phyloP scores from a whole-genome alignment of 305 asterid genomes.

The Fraxinus paxiana region DNA sequence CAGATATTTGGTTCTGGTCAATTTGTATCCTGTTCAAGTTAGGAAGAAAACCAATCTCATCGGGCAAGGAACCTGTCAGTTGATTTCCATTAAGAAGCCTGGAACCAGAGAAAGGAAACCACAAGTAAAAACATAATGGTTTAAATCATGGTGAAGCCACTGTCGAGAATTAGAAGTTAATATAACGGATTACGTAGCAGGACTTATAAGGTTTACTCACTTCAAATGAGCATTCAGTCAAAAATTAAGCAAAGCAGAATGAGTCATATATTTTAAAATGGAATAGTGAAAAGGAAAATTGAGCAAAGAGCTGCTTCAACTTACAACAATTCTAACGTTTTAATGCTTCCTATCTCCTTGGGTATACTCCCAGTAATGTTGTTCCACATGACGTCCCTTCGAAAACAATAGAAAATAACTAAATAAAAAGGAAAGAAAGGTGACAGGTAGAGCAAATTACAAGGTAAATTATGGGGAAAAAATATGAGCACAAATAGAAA shows the following conservation, averaged over 20 bases:
- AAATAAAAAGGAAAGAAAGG: constrained; percentile 1
- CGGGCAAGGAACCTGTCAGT: constrained; percentile 86
- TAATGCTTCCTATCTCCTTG: constrained; percentile 79
- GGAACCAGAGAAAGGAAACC: constrained; percentile 26
- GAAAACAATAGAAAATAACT: constrained; percentile 21
- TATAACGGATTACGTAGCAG: not conserved
- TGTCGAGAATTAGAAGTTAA: constrained; percentile 6
- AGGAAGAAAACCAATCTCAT: constrained; percentile 79
- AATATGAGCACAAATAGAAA: not conserved
- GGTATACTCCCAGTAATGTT: constrained; percentile 74
- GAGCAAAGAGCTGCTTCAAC: constrained; percentile 32
- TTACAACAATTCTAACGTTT: constrained; percentile 67
- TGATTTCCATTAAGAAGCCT: constrained; percentile 95
- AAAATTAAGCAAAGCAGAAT: not conserved
- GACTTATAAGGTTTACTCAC: not conserved
- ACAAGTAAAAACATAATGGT: constrained; percentile 12
- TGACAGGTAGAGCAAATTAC: not conserved
- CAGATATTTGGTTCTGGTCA: constrained; percentile 84
- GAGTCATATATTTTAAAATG: not conserved
- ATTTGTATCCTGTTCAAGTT: constrained; percentile 91
- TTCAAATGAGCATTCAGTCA: not conserved
- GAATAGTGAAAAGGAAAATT: not conserved
- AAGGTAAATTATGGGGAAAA: not conserved
- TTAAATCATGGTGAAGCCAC: constrained; percentile 4
- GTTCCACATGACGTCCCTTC: constrained; percentile 98